Base-by-base conservation (phyloP, 345 rosid genomes). In the Excoecaria cochinchinensis region DNA sequence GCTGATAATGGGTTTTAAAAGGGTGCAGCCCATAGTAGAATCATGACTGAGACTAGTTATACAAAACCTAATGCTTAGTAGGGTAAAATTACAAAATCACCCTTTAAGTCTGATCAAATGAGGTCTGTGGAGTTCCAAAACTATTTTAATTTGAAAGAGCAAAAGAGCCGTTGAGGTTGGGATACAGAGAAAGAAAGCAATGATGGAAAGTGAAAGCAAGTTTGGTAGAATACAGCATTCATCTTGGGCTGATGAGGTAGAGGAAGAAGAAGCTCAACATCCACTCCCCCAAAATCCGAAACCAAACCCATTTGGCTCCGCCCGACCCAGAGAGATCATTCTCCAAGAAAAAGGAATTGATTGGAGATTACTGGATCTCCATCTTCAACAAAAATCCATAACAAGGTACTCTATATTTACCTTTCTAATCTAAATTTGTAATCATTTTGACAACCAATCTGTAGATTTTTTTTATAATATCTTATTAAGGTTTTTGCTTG, bases 241-340 rank as follows among this genome's bases (percentile, higher is more conserved):
- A 52, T 80, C 81, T 58, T 80, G 79, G 84, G 84, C 80, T 15
- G 79, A 75, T 65, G 84, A 78, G 70, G 82, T 78, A 0, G 86
- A 58, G 62, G 82, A 67, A 56, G 80, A 51, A 36, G 71, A 36
- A 9, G 72, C 70, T 58, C 70, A 36, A 63, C 36, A 39, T 12
- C 66, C 55, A 50, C 6, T 4, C 17, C 74, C 21, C 14, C 71
- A 62, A 19, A 44, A 66, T 71, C 77, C 48, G 72, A 83, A 79
- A 46, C 75, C 76, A 55, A 62, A 79, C 70, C 83, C 79, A 13
- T 83, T 81, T 24, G 85, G 79, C 38, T 79, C 74, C 31, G 83
- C 83, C 11, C 67, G 81, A 57, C 83, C 85, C 13, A 77, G 81
- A 67, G 83, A 79, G 31, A 58, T 74, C 38, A 75, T 75, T 75